phyloP scores from a whole-genome alignment of 768 basidiomycete genomes.

The Collybia mongolica region DNA sequence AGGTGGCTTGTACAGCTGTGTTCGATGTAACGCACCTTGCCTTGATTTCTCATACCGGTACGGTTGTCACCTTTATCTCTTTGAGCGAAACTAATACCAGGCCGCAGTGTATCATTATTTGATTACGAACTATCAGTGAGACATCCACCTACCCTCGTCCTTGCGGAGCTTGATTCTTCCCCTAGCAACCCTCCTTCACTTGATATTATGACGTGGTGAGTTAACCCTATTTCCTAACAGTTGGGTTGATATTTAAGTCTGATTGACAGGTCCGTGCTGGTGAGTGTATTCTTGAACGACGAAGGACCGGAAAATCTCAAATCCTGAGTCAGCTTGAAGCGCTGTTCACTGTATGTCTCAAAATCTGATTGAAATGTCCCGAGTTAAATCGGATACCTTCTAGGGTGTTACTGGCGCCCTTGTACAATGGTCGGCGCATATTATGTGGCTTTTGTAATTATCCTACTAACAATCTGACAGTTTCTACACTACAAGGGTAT shows the following conservation, averaged over 20 bases:
- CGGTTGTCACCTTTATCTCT: not conserved
- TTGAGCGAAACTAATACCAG: not conserved
- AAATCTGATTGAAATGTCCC: not conserved
- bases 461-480: conserved; percentile 17
- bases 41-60: not conserved
- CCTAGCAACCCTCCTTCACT: conserved; percentile 5
- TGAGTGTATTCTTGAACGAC: conserved; percentile 17
- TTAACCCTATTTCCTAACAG: not conserved
- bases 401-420: conserved; percentile 50
- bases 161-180: not conserved
- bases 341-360: conserved; percentile 38
- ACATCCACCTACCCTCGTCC: not conserved
- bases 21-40: not conserved
- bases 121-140: conserved; percentile 17
- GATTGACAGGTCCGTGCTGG: conserved; percentile 34
- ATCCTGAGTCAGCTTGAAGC: conserved; percentile 37
- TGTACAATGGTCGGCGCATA: conserved; percentile 44
- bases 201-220: conserved; percentile 6
- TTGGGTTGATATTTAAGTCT: not conserved
- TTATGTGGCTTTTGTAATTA: not conserved
- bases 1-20: not conserved
- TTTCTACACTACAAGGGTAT: conserved; percentile 51
- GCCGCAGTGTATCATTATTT: conserved; percentile 17
- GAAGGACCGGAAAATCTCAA: not conserved
- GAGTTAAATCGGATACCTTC: not conserved